phyloP scores from a whole-genome alignment of 441 rosid species.

The Mallotus japonicus region DNA sequence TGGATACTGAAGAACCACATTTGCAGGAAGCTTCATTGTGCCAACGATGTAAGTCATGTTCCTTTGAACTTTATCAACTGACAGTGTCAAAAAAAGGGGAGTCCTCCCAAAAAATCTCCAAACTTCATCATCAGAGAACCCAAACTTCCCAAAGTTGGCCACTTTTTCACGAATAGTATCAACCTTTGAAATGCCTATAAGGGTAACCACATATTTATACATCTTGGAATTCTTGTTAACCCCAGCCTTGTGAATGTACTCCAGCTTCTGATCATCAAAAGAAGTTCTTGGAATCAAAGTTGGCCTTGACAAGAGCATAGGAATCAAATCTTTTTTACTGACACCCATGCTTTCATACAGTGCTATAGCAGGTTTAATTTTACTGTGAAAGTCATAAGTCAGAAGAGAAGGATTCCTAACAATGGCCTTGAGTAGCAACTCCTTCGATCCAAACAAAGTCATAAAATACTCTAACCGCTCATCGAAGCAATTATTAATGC shows the following conservation, averaged over 20 bases:
- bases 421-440: slow-evolving; percentile 59
- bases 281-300: slow-evolving; percentile 67
- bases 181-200: slow-evolving; percentile 62
- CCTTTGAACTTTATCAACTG: slow-evolving; percentile 77
- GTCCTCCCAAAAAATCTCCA: slow-evolving; percentile 61
- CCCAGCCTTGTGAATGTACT: slow-evolving; percentile 51
- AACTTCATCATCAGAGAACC: slow-evolving; percentile 60
- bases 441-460: slow-evolving; percentile 56
- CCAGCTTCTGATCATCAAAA: slow-evolving; percentile 63
- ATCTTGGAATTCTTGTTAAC: slow-evolving; percentile 53
- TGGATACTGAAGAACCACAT: slow-evolving; percentile 44
- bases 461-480: slow-evolving; percentile 59
- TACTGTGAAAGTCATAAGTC: slow-evolving; percentile 55
- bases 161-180: slow-evolving; percentile 68
- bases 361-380: slow-evolving; percentile 53
- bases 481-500: slow-evolving; percentile 54
- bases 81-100: slow-evolving; percentile 59
- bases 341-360: slow-evolving; percentile 60
- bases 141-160: slow-evolving; percentile 71
- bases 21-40: slow-evolving; percentile 59
- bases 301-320: slow-evolving; percentile 66
- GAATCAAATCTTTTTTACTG: slow-evolving; percentile 42
- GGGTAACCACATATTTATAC: slow-evolving; percentile 64
- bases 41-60: slow-evolving; percentile 75
- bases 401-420: slow-evolving; percentile 72